These are phyloP conservation scores for Aspergillus ellipticus DNA, from an alignment of 495 filamentous ascomycete genomes.

Conservation along the genomic window DNA sequence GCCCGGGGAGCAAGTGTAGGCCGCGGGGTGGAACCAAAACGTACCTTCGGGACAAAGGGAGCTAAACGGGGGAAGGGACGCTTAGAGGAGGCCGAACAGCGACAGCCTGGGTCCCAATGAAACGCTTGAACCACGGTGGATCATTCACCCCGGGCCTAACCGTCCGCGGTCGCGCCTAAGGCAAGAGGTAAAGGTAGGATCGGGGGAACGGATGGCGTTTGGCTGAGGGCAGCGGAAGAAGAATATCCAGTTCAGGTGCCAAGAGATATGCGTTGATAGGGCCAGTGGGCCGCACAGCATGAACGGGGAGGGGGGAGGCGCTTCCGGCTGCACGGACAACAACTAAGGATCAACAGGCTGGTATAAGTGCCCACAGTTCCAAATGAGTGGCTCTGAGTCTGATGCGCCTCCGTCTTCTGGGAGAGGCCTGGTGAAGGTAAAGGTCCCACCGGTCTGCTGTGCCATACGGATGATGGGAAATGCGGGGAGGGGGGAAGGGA, in stretches of 20 bases:
- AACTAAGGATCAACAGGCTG: not conserved
- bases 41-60: conserved; percentile 16
- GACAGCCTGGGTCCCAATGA: conserved; percentile 2
- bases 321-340: not conserved
- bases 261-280: conserved; percentile 8
- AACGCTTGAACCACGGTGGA: conserved; percentile 13
- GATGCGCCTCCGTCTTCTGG: not conserved
- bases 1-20: conserved; percentile 9
- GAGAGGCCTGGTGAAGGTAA: not conserved
- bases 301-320: not conserved
- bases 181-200: conserved; percentile 13
- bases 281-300: not conserved
- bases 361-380: not conserved
- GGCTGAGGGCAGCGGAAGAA: conserved; percentile 11
- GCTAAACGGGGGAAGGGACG: conserved; percentile 23
- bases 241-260: conserved; percentile 19
- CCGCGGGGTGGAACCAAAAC: conserved; percentile 12
- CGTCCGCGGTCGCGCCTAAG: conserved; percentile 16
- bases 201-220: conserved; percentile 41
- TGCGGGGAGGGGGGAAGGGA: not conserved
- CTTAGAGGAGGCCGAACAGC: conserved; percentile 12
- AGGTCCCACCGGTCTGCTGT: not conserved
- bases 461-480: not conserved
- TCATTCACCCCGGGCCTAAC: conserved; percentile 5
- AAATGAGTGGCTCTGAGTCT: not conserved